Evolutionary conservation across 73 alveolate genomes (phyloP).

Genomic region (Effrenium voratum): DNA sequence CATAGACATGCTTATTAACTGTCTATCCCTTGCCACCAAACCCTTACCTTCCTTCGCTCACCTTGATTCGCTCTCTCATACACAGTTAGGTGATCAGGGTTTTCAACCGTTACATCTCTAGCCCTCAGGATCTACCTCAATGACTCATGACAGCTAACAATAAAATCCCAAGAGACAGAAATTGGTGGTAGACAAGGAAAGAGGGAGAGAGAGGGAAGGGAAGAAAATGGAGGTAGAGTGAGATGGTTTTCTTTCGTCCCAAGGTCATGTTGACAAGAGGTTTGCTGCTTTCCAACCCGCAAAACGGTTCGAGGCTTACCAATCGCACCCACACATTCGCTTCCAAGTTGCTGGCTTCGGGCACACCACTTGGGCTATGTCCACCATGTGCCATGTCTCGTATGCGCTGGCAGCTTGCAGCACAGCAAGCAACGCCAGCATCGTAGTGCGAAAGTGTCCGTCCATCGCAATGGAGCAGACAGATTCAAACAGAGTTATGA

Average conservation of each 20-base stretch:
- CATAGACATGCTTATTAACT: too few relatives aligned
- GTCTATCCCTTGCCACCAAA: too few relatives aligned
- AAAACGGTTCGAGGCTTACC: too few relatives aligned
- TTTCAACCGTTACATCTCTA: too few relatives aligned
- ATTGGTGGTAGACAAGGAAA: neutral
- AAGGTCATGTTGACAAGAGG: neutral
- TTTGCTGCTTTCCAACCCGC: neutral
- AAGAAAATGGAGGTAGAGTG: neutral
- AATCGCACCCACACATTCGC: neutral
- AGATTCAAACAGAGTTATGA: too few relatives aligned
- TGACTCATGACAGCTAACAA: neutral
- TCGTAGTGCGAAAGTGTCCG: neutral
- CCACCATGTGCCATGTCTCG: conserved; percentile 69
- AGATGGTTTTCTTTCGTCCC: neutral
- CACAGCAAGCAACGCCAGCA: neutral
- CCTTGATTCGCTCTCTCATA: too few relatives aligned
- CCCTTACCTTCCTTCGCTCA: too few relatives aligned
- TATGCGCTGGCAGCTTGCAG: neutral
- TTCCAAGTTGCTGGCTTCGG: conserved; percentile 25
- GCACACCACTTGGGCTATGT: conserved; percentile 66
- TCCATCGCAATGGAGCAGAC: too few relatives aligned
- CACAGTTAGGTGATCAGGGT: too few relatives aligned
- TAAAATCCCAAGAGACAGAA: neutral
- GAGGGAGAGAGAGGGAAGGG: too few relatives aligned
- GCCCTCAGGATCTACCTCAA: neutral